phyloP scores from a whole-genome alignment of 192 early-diverging fungal genomes.

The Rhizoclosmatium globosum region DNA sequence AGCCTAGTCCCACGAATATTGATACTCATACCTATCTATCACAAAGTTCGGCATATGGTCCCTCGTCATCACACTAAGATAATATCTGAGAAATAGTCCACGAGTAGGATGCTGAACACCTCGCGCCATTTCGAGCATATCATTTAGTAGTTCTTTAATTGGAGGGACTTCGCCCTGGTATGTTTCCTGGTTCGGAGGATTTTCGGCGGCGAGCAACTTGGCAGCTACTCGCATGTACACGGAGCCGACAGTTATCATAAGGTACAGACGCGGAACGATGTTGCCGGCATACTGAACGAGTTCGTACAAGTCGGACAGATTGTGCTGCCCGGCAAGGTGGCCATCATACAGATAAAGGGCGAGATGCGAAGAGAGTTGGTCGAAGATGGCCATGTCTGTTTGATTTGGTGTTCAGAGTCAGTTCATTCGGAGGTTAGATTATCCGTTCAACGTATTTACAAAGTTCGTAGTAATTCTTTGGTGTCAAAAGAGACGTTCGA shows the following conservation, averaged over 20 bases:
- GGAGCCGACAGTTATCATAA: conserved; percentile 98
- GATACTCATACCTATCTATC: conserved; percentile 43
- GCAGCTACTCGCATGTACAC: conserved; percentile 90
- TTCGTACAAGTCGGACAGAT: conserved; percentile 91
- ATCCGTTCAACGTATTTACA: conserved; percentile 65
- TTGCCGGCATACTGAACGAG: conserved; percentile 98
- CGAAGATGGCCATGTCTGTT: conserved; percentile 95
- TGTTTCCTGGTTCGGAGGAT: neutral
- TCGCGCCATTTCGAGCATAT: conserved; percentile 97
- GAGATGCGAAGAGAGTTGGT: conserved; percentile 87
- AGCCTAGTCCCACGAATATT: conserved; percentile 1
- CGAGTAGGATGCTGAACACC: conserved; percentile 99
- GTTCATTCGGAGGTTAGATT: too few relatives aligned
- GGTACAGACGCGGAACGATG: conserved; percentile 95
- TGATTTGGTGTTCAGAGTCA: neutral
- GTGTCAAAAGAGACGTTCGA: conserved; percentile 91
- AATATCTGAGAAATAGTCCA: conserved; percentile 95
- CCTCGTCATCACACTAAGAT: conserved; percentile 92
- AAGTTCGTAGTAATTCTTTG: conserved; percentile 98
- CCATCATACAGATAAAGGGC: conserved; percentile 88
- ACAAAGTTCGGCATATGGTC: conserved; percentile 87
- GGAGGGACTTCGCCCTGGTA: conserved; percentile 65
- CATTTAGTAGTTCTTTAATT: conserved; percentile 94
- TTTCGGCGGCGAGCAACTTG: conserved; percentile 45
- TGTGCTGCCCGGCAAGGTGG: conserved; percentile 72